Conservation (phyloP, 192 early-diverging fungal genomes). For the Backusella parvicylindrica region DNA sequence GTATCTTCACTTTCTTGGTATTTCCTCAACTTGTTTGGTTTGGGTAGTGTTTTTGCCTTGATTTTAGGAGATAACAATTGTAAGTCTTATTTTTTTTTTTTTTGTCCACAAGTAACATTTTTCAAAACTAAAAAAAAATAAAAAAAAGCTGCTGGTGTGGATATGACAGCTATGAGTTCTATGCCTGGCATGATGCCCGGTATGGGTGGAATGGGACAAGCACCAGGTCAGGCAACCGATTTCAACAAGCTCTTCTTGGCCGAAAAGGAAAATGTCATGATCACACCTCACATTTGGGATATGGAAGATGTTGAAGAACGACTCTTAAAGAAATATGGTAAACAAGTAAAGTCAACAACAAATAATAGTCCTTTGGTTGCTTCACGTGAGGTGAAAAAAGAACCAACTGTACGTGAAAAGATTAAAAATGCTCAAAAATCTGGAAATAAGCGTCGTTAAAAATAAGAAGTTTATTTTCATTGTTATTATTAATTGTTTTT, state of each 20-base stretch:
- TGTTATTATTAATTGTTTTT: background rate
- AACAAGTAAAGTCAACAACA: constrained; percentile 12
- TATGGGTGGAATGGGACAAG: constrained; percentile 42
- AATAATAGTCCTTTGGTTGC: background rate
- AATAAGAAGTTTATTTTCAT: background rate
- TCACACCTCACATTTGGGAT: constrained; percentile 80
- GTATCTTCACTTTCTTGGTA: constrained; percentile 98
- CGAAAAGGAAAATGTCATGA: constrained; percentile 83
- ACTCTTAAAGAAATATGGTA: constrained; percentile 76
- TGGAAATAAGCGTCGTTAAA: constrained; percentile 21
- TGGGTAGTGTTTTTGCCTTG: constrained; percentile 87
- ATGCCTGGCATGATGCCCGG: constrained; percentile 71
- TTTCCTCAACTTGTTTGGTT: constrained; percentile 96
- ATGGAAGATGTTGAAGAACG: constrained; percentile 78
- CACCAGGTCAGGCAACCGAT: constrained; percentile 77
- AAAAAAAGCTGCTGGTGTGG: constrained; percentile 66
- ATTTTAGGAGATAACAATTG: constrained; percentile 89
- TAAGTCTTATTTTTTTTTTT: no score
- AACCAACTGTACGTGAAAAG: constrained; percentile 21
- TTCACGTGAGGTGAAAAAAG: background rate
- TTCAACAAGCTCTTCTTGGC: constrained; percentile 83
- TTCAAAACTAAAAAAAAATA: background rate
- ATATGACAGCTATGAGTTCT: constrained; percentile 89
- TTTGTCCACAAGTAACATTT: no score
- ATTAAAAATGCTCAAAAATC: constrained; percentile 27